Base-by-base conservation (phyloP, 129 eudicot genomes). In the Sambucus nigra region DNA sequence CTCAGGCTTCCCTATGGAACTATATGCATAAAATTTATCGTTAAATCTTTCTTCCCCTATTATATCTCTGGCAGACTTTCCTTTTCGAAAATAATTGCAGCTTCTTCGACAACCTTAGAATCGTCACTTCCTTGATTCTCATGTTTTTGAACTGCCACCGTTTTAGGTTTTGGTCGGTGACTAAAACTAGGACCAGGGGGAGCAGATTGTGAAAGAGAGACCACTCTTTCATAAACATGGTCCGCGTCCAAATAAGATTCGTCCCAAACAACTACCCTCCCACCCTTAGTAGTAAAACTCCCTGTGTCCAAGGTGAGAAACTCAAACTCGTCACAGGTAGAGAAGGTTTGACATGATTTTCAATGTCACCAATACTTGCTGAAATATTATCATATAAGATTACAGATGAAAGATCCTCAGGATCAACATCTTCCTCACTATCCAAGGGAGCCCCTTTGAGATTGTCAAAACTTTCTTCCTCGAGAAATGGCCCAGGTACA, bases 111-210 rank as follows among this genome's bases (percentile, higher is more conserved):
- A 16, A 25, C 32, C 56, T 32, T 70, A 28, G 51, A 52, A 38
- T 61, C 71, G 16, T 59, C 68, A 33, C 41, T 27, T 68, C 68
- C 69, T 56, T 41, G 61, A n/a, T 53, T 55, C 63, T 73, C 74
- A 25, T 27, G 7, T 56, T 41, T 12, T 20, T 64, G 23, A 22
- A 50, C 48, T 7, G 27, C 64, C 21, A 54, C 25, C 63, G 64
- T 63, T 53, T 38, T 63, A n/a, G n/a, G n/a, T n/a, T n/a, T n/a
- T 1, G 63, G 65, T 25, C 40, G 14, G 15, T 55, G 72, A 23
- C 72, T 71, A 58, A 76, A 83, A 52, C 69, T 69, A 31, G 96
- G 86, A 57, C 81, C 94, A 0, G 78, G 60, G 40, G 81, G 69
- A 7, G n/a, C n/a, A n/a, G n/a, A n/a, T n/a, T n/a, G n/a, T n/a